Conservation (phyloP, 2,329 filamentous ascomycete genomes). For the Apiospora kogelbergensis region DNA sequence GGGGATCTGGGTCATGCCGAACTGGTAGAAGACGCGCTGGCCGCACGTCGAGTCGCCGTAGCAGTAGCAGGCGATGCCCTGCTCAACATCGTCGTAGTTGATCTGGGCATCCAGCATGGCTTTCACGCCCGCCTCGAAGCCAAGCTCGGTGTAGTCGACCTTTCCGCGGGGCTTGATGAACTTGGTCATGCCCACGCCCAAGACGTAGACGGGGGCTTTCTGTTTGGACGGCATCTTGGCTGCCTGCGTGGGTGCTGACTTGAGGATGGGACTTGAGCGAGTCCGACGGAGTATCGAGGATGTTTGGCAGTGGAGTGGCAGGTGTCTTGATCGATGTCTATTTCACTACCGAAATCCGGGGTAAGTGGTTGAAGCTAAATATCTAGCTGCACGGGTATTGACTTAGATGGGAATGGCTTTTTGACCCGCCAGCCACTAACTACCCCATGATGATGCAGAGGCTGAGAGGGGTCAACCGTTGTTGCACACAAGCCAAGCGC, state of each 20-base stretch:
- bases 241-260: background rate
- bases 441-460: background rate
- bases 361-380: background rate
- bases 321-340: background rate
- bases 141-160: slow-evolving; percentile 91
- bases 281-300: background rate
- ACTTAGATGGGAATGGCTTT: background rate
- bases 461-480: background rate
- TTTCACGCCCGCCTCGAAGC: slow-evolving; percentile 89
- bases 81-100: slow-evolving; percentile 94
- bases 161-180: slow-evolving; percentile 97
- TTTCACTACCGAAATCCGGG: background rate
- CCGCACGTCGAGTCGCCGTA: slow-evolving; percentile 95
- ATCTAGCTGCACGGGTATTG: background rate
- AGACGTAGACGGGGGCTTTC: slow-evolving; percentile 71
- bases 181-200: slow-evolving; percentile 98
- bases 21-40: slow-evolving; percentile 97
- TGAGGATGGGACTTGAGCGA: background rate
- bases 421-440: background rate
- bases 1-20: slow-evolving; percentile 94
- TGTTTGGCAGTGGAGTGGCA: background rate
- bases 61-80: slow-evolving; percentile 96
- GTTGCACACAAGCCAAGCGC: too few species aligned
- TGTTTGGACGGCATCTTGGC: slow-evolving; percentile 48
- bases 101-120: slow-evolving; percentile 84